Evolutionary conservation across 73 alveolate genomes (phyloP), one percentile per base, ranked within the genome.

Genomic region (Paramecium sonneborni): DNA sequence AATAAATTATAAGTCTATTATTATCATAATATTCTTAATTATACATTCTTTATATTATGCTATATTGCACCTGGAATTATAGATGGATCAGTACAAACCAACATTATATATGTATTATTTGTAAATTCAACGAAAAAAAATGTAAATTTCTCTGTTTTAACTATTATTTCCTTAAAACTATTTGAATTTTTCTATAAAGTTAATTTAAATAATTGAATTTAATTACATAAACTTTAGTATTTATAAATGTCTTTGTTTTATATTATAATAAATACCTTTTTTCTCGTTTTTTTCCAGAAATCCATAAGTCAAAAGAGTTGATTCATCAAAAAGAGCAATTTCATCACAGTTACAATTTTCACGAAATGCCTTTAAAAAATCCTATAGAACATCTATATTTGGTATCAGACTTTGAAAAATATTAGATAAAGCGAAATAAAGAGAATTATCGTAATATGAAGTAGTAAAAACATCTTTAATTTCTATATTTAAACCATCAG

Each of bases 361-460:
- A 30, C 99, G 95, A 93, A 97, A 97, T 76, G 96, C 93, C 72
- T 92, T 90, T 69, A 98, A 91, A 86, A 95, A 86, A 55, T 92
- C 57, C 85, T 96, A 94, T 24, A 98, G 95, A 12, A 88, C 92
- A 15, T 86, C 86, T 56, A 96, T 93, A 86, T 98, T 96, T 3
- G 99, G 99, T 26, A 97, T 95, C 76, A 98, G 87, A 92, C 92
- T 93, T 62, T 97, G 85, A 26, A 98, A 99, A 44, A 98, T 98
- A 30, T 94, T 79, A 84, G 99, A 97, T 99, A 99, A 98, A 1
- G 99, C 99, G 68, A 96, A 96, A 92, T 96, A 98, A 44, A 98
- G 95, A 82, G 99, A 93, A 76, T 96, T 99, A 86, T 98, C 99
- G 99, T 99, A 98, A 76, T 97, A 97, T 28, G 99, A 96, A 21